These are phyloP conservation scores for Colletotrichum tropicicola DNA, from an alignment of 2,329 filamentous ascomycete genomes.

Conservation along the genomic window DNA sequence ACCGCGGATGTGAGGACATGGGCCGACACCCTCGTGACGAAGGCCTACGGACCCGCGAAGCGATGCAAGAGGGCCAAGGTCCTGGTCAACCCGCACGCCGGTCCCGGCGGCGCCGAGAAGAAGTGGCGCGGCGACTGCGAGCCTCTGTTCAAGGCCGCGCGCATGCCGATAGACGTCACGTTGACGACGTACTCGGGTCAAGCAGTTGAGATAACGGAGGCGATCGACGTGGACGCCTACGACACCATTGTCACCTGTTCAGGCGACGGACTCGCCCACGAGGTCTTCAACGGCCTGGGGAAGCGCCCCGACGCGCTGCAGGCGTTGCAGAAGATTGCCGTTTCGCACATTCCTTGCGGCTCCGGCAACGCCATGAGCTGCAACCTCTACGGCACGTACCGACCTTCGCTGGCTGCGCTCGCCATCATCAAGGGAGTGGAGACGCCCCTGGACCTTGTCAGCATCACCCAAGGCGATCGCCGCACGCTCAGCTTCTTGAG, in stretches of 20 bases:
- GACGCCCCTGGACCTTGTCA: slow-evolving; percentile 87
- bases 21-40: slow-evolving; percentile 70
- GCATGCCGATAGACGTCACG: slow-evolving; percentile 79
- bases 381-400: slow-evolving; percentile 86
- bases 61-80: slow-evolving; percentile 83
- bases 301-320: slow-evolving; percentile 77
- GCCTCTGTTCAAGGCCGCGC: slow-evolving; percentile 84
- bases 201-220: slow-evolving; percentile 78
- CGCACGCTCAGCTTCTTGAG: slow-evolving; percentile 89
- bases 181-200: slow-evolving; percentile 78
- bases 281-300: slow-evolving; percentile 93
- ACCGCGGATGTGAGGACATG: slow-evolving; percentile 65
- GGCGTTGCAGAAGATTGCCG: slow-evolving; percentile 80
- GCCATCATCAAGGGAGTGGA: slow-evolving; percentile 86
- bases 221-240: slow-evolving; percentile 80
- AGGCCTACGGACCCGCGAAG: slow-evolving; percentile 75
- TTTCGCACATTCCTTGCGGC: slow-evolving; percentile 90
- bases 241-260: slow-evolving; percentile 91
- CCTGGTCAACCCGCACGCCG: slow-evolving; percentile 90
- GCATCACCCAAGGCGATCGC: slow-evolving; percentile 81
- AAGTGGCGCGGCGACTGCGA: slow-evolving; percentile 79
- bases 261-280: slow-evolving; percentile 90
- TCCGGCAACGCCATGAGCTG: slow-evolving; percentile 94
- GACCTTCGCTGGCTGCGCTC: slow-evolving; percentile 79
- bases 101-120: slow-evolving; percentile 78